Percentiles rank a stretch among this genome's conserved stretches.
These are phyloP conservation scores for Penicillium sp. DNA, from an alignment of 2,329 filamentous ascomycete species.

Conservation along the genomic window DNA sequence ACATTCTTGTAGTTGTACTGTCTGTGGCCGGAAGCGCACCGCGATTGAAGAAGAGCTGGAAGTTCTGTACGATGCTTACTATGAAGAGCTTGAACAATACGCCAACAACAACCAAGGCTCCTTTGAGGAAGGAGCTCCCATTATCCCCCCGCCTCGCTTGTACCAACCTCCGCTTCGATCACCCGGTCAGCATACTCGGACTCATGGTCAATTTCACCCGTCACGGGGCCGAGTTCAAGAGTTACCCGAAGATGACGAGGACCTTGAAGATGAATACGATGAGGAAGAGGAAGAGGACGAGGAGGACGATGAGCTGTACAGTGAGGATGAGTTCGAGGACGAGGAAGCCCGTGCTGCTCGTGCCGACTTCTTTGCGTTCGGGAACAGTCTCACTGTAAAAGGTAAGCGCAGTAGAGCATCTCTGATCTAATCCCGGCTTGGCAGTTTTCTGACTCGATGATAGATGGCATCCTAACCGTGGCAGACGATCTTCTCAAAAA, in stretches of 20 bases:
- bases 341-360: slow-evolving; percentile 60
- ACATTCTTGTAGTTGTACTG: slow-evolving; percentile 96
- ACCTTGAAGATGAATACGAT: slow-evolving; percentile 53
- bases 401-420: slow-evolving; percentile 45
- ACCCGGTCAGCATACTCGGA: slow-evolving; percentile 57
- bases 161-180: slow-evolving; percentile 56
- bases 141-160: slow-evolving; percentile 66
- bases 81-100: slow-evolving; percentile 96
- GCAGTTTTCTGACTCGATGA: slow-evolving; percentile 45
- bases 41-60: slow-evolving; percentile 98
- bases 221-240: slow-evolving; percentile 69
- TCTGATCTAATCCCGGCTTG: slow-evolving; percentile 16
- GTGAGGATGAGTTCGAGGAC: slow-evolving; percentile 63
- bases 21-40: slow-evolving; percentile 92
- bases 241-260: slow-evolving; percentile 56
- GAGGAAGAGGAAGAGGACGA: slow-evolving; percentile 64
- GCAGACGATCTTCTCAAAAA: slow-evolving; percentile 98
- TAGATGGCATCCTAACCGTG: slow-evolving; percentile 93
- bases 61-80: slow-evolving; percentile 96
- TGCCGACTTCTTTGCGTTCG: slow-evolving; percentile 95
- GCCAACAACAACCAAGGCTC: slow-evolving; percentile 74
- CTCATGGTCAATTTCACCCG: slow-evolving; percentile 60
- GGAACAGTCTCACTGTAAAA: slow-evolving; percentile 95
- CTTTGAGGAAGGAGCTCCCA: slow-evolving; percentile 61
- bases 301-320: slow-evolving; percentile 67